A percentile compares a stretch with the other conserved stretches of the same genome.
Evolutionary conservation across 2,329 filamentous ascomycete species (phyloP).

Genomic region (Aspergillus spinulosporus): DNA sequence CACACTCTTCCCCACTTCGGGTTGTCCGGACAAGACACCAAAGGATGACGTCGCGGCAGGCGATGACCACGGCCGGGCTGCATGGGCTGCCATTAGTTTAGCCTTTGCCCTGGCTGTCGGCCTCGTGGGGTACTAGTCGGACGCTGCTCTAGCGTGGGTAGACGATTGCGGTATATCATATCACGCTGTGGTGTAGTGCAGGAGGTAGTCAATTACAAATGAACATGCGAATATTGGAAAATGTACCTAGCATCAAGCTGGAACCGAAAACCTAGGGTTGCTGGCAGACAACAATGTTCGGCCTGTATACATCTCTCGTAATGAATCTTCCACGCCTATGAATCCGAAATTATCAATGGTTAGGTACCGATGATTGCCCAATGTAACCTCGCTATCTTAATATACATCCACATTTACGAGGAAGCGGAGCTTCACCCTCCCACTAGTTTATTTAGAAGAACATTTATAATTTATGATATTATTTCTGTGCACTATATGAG

Average conservation of each 20-base stretch:
- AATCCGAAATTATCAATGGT: background rate
- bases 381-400: background rate
- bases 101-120: background rate
- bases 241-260: background rate
- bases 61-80: background rate
- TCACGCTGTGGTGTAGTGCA: too few species aligned
- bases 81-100: background rate
- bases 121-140: background rate
- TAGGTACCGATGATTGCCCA: background rate
- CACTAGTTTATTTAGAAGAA: too few species aligned
- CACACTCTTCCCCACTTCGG: background rate
- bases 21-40: background rate
- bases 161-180: background rate
- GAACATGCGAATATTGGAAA: background rate
- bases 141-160: background rate
- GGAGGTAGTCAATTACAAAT: too few species aligned
- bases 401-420: background rate
- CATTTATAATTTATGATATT: too few species aligned
- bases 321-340: background rate
- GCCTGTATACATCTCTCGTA: background rate
- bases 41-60: background rate
- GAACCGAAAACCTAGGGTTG: background rate
- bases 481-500: background rate
- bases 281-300: background rate
- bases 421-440: background rate